A percentile compares a stretch with the other conserved stretches of the same genome.
Conservation (phyloP, 2,329 filamentous ascomycete genomes). For the Chaetomiaceae sp. region DNA sequence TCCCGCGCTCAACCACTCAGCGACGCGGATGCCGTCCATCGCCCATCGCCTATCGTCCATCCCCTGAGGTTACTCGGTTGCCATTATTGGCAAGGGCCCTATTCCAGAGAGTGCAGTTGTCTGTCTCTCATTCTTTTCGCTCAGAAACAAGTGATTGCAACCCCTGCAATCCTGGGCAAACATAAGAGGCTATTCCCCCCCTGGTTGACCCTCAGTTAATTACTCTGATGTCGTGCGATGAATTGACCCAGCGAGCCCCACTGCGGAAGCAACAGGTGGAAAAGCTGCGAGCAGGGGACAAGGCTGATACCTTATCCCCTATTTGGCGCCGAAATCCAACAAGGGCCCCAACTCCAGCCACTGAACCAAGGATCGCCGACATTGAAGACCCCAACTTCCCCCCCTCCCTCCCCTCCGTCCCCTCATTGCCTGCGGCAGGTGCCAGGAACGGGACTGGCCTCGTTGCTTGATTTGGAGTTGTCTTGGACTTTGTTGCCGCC, state of each 20-base stretch:
- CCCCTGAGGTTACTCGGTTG: not conserved
- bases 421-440: conserved; percentile 12
- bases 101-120: not conserved
- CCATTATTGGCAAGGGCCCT: not conserved
- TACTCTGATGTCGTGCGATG: not conserved
- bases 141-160: not conserved
- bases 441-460: conserved; percentile 1
- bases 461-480: not conserved
- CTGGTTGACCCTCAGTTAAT: conserved; percentile 15
- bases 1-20: not conserved
- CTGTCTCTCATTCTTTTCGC: not conserved
- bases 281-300: conserved; percentile 23
- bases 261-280: conserved; percentile 19
- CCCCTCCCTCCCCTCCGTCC: too few species aligned
- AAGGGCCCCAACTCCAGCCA: not conserved
- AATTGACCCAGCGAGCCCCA: conserved; percentile 19
- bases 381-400: conserved; percentile 5
- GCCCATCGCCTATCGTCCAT: not conserved
- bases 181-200: conserved; percentile 12
- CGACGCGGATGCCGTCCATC: not conserved
- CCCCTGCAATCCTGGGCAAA: conserved; percentile 12
- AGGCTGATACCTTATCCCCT: conserved; percentile 18
- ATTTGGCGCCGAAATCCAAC: conserved; percentile 13
- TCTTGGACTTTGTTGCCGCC: too few species aligned
- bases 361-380: not conserved